A percentile compares a stretch with the other conserved stretches of the same genome.
phyloP scores from a whole-genome alignment of 805 yeast genomes.

The Millerago galiae region DNA sequence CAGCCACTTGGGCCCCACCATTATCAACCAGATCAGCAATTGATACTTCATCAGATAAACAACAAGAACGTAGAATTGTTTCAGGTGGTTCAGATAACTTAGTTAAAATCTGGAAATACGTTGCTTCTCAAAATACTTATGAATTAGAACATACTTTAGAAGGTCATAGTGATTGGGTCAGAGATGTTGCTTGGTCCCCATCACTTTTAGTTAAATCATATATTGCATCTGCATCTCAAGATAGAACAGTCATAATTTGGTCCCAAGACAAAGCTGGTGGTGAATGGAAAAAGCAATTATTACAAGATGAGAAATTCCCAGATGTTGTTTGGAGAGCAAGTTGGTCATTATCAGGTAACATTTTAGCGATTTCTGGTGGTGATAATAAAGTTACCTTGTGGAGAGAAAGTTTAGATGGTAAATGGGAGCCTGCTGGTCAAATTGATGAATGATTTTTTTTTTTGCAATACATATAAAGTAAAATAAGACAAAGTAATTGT shows the following conservation, averaged over 20 bases:
- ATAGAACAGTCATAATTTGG: constrained; percentile 92
- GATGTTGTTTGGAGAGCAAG: constrained; percentile 98
- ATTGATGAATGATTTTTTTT: constrained; percentile 62
- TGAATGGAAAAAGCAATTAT: constrained; percentile 74
- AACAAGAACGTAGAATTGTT: constrained; percentile 66
- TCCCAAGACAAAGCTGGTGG: constrained; percentile 64
- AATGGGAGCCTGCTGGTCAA: constrained; percentile 97
- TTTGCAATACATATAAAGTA: neutral
- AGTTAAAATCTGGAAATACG: constrained; percentile 84
- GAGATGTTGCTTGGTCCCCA: constrained; percentile 99
- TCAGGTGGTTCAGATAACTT: constrained; percentile 95
- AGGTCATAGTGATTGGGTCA: constrained; percentile 97
- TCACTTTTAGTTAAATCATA: constrained; percentile 79
- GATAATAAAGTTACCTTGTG: constrained; percentile 93
- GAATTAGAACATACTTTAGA: constrained; percentile 68
- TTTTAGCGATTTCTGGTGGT: constrained; percentile 92
- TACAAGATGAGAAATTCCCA: constrained; percentile 79
- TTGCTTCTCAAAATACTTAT: constrained; percentile 49
- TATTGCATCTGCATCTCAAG: constrained; percentile 96
- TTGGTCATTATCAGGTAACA: constrained; percentile 95
- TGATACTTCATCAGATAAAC: constrained; percentile 24
- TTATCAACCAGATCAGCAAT: constrained; percentile 27
- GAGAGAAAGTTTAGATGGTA: constrained; percentile 90
- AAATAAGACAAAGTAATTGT: neutral
- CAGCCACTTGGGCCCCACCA: constrained; percentile 92